A percentile compares a stretch with the other conserved stretches of the same genome.
phyloP scores from a whole-genome alignment of 2,329 filamentous ascomycete genomes.

The Onygena corvina region DNA sequence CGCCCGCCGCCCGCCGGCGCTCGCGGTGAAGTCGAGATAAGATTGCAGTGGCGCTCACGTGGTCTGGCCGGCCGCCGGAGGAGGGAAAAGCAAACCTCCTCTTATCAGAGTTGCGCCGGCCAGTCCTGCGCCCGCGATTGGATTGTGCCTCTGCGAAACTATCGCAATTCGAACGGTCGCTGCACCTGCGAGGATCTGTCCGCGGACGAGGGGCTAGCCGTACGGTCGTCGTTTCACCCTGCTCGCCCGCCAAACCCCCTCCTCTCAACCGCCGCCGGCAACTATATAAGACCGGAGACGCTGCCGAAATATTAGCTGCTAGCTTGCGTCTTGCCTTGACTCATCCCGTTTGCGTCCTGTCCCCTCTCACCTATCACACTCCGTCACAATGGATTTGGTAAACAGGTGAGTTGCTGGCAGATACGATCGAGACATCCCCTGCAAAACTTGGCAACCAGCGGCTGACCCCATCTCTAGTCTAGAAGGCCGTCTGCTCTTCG shows the following conservation, averaged over 20 bases:
- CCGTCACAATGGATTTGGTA: conserved; percentile 45
- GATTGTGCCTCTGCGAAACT: background rate
- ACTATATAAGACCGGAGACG: too few relatives aligned
- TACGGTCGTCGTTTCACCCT: background rate
- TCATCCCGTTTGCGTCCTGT: too few relatives aligned
- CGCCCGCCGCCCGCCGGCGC: too few relatives aligned
- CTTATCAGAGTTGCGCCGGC: background rate
- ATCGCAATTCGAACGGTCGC: background rate
- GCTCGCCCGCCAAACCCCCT: background rate
- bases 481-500: conserved; percentile 86
- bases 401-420: conserved; percentile 41
- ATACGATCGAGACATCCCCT: background rate
- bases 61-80: too few relatives aligned
- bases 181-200: background rate
- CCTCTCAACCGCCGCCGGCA: too few relatives aligned
- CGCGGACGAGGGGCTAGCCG: background rate
- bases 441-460: background rate
- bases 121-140: background rate
- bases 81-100: too few relatives aligned
- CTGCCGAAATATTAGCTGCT: background rate
- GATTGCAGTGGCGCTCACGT: background rate
- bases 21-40: too few relatives aligned
- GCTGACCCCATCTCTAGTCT: conserved; percentile 47
- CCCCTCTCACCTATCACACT: background rate
- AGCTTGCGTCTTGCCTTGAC: background rate